Evolutionary conservation across 2,329 filamentous ascomycete species (phyloP).

Genomic region (Grosmannia clavigera): DNA sequence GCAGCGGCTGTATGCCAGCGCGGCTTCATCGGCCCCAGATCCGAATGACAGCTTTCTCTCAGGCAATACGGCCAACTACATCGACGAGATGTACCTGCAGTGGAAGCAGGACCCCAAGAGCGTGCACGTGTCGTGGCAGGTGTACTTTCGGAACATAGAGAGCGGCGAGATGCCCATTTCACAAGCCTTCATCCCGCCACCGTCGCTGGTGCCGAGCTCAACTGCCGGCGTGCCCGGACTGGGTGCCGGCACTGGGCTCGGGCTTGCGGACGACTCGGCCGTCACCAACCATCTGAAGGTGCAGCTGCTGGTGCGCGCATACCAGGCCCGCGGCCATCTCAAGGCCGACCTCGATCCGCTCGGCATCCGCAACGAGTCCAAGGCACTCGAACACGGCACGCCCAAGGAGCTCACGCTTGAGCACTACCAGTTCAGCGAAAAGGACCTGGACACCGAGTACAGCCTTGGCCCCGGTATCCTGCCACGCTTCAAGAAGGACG

Average conservation of each 20-base stretch:
- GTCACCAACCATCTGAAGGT: slow-evolving; percentile 96
- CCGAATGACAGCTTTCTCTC: slow-evolving; percentile 93
- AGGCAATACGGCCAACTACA: slow-evolving; percentile 95
- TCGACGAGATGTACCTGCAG: slow-evolving; percentile 98
- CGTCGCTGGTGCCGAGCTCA: slow-evolving; percentile 75
- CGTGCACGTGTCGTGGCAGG: slow-evolving; percentile 96
- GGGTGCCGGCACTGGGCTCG: slow-evolving; percentile 49
- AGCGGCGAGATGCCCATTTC: slow-evolving; percentile 94
- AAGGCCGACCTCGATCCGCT: slow-evolving; percentile 96
- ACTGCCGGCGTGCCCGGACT: slow-evolving; percentile 65
- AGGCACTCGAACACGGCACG: slow-evolving; percentile 40
- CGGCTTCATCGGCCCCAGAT: slow-evolving; percentile 48
- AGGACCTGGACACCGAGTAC: slow-evolving; percentile 87
- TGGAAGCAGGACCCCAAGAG: slow-evolving; percentile 91
- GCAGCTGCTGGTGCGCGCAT: slow-evolving; percentile 89
- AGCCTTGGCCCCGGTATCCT: slow-evolving; percentile 87
- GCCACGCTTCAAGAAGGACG: slow-evolving; percentile 80
- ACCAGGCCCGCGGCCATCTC: slow-evolving; percentile 96
- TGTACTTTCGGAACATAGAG: slow-evolving; percentile 99
- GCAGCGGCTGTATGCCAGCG: slow-evolving; percentile 42
- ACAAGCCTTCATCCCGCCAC: slow-evolving; percentile 91
- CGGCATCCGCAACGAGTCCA: slow-evolving; percentile 70
- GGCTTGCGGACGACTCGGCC: slow-evolving; percentile 59
- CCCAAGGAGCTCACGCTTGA: slow-evolving; percentile 88
- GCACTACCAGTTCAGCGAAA: slow-evolving; percentile 90